A percentile compares a stretch with the other conserved stretches of the same genome.
phyloP scores from a whole-genome alignment of 225 moss, liverwort and hornwort species.

The Sphagnum contortum region DNA sequence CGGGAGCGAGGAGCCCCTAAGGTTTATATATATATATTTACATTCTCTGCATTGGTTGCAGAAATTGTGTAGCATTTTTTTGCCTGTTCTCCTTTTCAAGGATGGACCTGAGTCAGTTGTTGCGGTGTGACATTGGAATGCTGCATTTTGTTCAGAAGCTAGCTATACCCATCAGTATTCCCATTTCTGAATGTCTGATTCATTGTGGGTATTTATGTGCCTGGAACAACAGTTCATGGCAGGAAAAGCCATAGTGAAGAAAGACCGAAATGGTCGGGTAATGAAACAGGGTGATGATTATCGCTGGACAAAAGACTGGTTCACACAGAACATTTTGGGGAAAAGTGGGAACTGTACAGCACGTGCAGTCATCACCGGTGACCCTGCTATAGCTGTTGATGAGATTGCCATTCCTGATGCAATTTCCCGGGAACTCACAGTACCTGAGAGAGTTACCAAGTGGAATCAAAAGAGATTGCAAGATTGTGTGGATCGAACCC shows the following conservation, averaged over 20 bases:
- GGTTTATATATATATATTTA: constrained; percentile 3
- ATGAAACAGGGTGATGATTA: constrained; percentile 48
- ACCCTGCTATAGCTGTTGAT: constrained; percentile 57
- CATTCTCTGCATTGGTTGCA: no score
- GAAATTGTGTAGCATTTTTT: no score
- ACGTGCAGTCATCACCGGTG: constrained; percentile 60
- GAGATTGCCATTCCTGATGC: constrained; percentile 69
- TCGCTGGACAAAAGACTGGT: constrained; percentile 68
- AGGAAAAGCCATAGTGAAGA: constrained; percentile 29
- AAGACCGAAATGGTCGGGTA: constrained; percentile 41
- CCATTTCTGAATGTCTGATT: no score
- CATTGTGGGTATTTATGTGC: no score
- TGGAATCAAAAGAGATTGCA: constrained; percentile 44
- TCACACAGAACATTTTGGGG: constrained; percentile 50
- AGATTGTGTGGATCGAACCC: constrained; percentile 26
- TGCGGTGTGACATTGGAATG: no score
- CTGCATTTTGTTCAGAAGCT: no score
- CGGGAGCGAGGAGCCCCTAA: constrained; percentile 55
- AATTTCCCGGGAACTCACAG: constrained; percentile 48
- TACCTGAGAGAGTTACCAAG: constrained; percentile 46
- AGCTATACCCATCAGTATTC: no score
- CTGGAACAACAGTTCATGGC: constrained; percentile 17
- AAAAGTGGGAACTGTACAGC: constrained; percentile 62
- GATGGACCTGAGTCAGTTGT: no score
- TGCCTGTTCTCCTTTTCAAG: no score